Evolutionary conservation across 2,329 filamentous ascomycete genomes (phyloP).

Genomic region (Nothophoma quercina): DNA sequence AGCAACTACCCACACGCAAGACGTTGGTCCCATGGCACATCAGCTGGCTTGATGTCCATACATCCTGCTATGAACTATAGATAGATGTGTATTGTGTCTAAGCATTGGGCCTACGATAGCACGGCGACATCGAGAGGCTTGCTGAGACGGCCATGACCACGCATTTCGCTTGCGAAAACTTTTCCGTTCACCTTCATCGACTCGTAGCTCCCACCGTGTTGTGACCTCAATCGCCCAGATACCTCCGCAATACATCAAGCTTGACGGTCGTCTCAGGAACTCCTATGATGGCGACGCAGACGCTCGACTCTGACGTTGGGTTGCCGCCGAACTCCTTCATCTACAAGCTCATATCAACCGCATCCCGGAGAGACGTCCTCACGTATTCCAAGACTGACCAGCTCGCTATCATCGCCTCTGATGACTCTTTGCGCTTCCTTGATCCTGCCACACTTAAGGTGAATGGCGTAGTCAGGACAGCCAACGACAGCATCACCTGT

Average conservation of each 20-base stretch:
- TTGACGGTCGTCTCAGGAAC: background rate
- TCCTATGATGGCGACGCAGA: slow-evolving; percentile 28
- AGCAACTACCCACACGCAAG: background rate
- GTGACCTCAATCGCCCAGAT: too few species aligned
- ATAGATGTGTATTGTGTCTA: background rate
- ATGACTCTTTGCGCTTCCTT: slow-evolving; percentile 73
- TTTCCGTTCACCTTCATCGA: slow-evolving; percentile 13
- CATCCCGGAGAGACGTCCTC: slow-evolving; percentile 40
- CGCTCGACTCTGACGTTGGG: slow-evolving; percentile 30
- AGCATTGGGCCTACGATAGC: background rate
- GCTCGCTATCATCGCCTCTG: slow-evolving; percentile 71
- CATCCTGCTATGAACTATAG: background rate
- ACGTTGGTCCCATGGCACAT: background rate
- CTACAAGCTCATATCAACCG: slow-evolving; percentile 48
- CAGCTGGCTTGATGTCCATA: background rate
- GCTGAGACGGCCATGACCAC: background rate
- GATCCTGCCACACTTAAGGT: slow-evolving; percentile 64
- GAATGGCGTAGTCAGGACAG: slow-evolving; percentile 57
- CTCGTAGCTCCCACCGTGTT: background rate
- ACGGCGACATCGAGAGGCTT: background rate
- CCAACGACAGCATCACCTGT: slow-evolving; percentile 70
- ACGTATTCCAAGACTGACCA: slow-evolving; percentile 40
- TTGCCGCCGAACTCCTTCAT: slow-evolving; percentile 49
- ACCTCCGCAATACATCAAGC: background rate
- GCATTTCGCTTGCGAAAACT: slow-evolving; percentile 20